Percentiles rank a stretch among this genome's conserved stretches.
These are phyloP conservation scores for Candida maesae DNA, from an alignment of 805 yeast genomes.

Conservation along the genomic window DNA sequence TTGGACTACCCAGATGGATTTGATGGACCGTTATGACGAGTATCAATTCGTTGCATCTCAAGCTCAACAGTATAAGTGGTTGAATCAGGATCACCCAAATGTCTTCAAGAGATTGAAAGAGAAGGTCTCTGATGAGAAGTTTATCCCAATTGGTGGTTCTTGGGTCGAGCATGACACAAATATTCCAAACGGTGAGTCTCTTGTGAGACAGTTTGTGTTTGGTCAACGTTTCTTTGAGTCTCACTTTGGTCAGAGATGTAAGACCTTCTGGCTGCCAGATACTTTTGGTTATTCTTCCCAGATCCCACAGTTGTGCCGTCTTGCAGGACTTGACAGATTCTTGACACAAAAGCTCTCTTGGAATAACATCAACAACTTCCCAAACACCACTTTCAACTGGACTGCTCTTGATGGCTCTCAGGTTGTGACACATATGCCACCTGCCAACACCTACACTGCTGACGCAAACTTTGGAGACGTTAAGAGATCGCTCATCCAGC, in stretches of 20 bases:
- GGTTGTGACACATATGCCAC: constrained; percentile 96
- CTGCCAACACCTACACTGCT: constrained; percentile 93
- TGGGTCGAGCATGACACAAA: constrained; percentile 99
- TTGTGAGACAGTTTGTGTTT: constrained; percentile 80
- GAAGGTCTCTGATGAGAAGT: constrained; percentile 67
- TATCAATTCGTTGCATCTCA: constrained; percentile 93
- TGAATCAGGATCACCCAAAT: constrained; percentile 80
- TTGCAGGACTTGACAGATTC: constrained; percentile 81
- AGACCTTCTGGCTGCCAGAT: constrained; percentile 93
- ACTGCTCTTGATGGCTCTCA: constrained; percentile 92
- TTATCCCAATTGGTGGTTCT: constrained; percentile 91
- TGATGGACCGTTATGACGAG: constrained; percentile 87
- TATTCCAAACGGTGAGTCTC: constrained; percentile 90
- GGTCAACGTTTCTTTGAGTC: constrained; percentile 85
- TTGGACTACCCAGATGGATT: constrained; percentile 88
- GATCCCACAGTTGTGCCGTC: constrained; percentile 86
- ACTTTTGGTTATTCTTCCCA: constrained; percentile 96
- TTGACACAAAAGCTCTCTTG: constrained; percentile 92
- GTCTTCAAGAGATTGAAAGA: constrained; percentile 55
- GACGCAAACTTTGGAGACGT: constrained; percentile 93
- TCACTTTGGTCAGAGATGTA: constrained; percentile 72
- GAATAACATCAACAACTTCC: constrained; percentile 92
- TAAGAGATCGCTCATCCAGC: constrained; percentile 70
- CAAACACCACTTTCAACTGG: constrained; percentile 92
- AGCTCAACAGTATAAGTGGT: constrained; percentile 94